These are phyloP conservation scores for Rhododendron simsii DNA, from an alignment of 148 eudicot genomes.

Conservation along the genomic window DNA sequence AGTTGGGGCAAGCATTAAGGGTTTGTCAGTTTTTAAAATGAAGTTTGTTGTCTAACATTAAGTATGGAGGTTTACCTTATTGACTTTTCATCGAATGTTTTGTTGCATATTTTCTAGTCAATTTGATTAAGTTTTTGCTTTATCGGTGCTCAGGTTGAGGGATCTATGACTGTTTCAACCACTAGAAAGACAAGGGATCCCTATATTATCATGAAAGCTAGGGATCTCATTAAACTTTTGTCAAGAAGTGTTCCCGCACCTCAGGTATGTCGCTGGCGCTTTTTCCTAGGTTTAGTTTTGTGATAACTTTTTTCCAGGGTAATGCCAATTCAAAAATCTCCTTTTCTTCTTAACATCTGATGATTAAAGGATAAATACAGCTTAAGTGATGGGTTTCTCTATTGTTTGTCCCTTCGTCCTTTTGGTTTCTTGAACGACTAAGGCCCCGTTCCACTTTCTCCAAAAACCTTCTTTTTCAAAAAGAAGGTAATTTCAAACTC, in stretches of 20 bases:
- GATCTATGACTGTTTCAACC: slow-evolving; percentile 86
- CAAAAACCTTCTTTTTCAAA: no score
- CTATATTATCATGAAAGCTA: slow-evolving; percentile 74
- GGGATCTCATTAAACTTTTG: slow-evolving; percentile 86
- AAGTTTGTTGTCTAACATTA: not conserved
- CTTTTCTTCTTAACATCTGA: not conserved
- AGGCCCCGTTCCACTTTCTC: no score
- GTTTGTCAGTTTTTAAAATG: not conserved
- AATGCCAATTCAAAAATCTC: not conserved
- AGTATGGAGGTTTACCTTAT: not conserved
- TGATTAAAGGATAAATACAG: not conserved
- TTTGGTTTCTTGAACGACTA: not conserved
- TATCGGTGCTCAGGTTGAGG: slow-evolving; percentile 60
- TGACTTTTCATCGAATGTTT: not conserved
- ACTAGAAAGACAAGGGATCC: slow-evolving; percentile 93
- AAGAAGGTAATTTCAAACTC: no score
- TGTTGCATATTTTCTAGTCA: not conserved
- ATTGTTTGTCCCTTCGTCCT: not conserved
- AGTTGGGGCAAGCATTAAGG: not conserved
- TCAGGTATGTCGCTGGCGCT: slow-evolving; percentile 44
- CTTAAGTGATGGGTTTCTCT: not conserved
- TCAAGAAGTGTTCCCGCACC: slow-evolving; percentile 95
- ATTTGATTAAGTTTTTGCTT: not conserved
- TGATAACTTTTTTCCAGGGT: not conserved
- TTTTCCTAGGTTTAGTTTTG: not conserved